Evolutionary conservation across 306 rosid species (phyloP).

Genomic region (Citrullus colocynthis): DNA sequence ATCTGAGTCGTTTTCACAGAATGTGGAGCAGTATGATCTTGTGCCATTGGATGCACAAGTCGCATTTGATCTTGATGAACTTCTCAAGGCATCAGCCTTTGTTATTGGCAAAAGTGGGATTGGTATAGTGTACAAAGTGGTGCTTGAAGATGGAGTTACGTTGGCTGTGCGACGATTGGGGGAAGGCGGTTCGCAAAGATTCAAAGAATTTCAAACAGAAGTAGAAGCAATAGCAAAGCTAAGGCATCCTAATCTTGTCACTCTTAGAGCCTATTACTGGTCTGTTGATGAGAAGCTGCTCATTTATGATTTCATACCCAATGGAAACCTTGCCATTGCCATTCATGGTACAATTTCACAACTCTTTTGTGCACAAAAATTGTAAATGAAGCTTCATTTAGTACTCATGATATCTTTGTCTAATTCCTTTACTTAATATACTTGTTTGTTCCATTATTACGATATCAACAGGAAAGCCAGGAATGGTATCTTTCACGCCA

Average conservation of each 20-base stretch:
- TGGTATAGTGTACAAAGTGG: conserved; percentile 94
- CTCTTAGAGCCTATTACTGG: conserved; percentile 89
- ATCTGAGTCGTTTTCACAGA: conserved; percentile 57
- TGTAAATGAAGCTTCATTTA: conserved; percentile 13
- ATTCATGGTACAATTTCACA: conserved; percentile 53
- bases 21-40: conserved; percentile 81
- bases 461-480: conserved; percentile 52
- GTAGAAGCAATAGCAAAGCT: conserved; percentile 95
- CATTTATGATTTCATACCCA: conserved; percentile 70
- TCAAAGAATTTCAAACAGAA: conserved; percentile 91
- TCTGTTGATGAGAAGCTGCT: conserved; percentile 98
- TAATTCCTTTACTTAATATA: not conserved
- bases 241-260: conserved; percentile 71
- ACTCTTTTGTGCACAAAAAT: conserved; percentile 2
- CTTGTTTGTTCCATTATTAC: not conserved
- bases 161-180: conserved; percentile 90
- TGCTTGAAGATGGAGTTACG: conserved; percentile 80
- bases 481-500: conserved; percentile 42
- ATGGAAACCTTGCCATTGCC: conserved; percentile 78
- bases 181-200: conserved; percentile 96
- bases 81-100: conserved; percentile 96
- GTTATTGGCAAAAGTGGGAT: conserved; percentile 96
- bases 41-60: conserved; percentile 73
- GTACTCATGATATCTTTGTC: conserved; percentile 3
- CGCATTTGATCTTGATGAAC: conserved; percentile 93